Base-by-base conservation (phyloP, 441 rosid genomes). In the Gossypium schwendimanii region DNA sequence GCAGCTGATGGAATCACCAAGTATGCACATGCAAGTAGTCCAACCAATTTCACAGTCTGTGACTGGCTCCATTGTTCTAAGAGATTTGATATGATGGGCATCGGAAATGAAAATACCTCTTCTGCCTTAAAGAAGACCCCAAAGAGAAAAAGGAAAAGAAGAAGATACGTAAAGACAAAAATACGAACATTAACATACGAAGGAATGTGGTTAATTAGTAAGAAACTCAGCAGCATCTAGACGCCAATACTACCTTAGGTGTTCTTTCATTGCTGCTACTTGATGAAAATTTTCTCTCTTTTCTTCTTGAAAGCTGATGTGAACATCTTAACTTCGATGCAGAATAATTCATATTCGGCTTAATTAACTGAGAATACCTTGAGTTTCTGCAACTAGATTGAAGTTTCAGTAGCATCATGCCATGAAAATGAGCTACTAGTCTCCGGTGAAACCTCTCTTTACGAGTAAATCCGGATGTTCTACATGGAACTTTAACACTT, bases 1-100 rank as follows among this genome's bases (percentile, higher is more conserved):
- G 80, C 87, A 6, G 97, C 98, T 61, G 98, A 91, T 55, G 99
- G 99, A 81, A 87, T 86, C 15, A 89, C 61, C 80, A 94, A 81
- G 47, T 89, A 79, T 3, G 82, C 73, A 74, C 91, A 87, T 0
- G 93, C 93, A 59, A 92, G 54, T 73, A 91, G 45, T 53, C 89
- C 84, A 0, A 79, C 87, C 2, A 89, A 82, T 82, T 86, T 85
- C 54, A 83, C 60, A 61, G 84, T 28, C 21, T 74, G 77, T 64
- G 77, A 80, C 69, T 62, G 82, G 73, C 65, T 82, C 80, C 85
- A 76, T 74, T 85, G 81, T 73, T 84, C 81, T 0, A 82, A 53
- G 59, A 67, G 71, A 73, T 73, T 76, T 50, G 76, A 78, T 26
- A 85, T 8, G 55, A 77, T 60, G 60, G 80, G 77, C 70, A 77